Evolutionary conservation across 495 filamentous ascomycete genomes (phyloP).

Genomic region (Cercophora scortea): DNA sequence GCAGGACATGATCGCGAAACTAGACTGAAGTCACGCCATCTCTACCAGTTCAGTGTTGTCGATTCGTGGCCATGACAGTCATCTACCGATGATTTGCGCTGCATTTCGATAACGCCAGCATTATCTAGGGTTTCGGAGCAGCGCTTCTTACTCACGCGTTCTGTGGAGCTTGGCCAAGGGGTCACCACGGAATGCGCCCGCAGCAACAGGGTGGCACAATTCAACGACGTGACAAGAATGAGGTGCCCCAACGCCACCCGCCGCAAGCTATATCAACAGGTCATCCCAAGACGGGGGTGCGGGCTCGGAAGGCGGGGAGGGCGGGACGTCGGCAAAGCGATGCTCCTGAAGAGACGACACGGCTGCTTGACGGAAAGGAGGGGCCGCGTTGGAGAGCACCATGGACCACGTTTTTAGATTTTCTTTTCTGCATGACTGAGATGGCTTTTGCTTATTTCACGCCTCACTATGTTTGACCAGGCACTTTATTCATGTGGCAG

Average conservation of each 20-base stretch:
- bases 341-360: constrained; percentile 7
- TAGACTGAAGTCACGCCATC: constrained; percentile 61
- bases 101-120: constrained; percentile 20
- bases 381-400: constrained; percentile 16
- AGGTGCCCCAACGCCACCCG: constrained; percentile 7
- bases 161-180: constrained; percentile 18
- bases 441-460: constrained; percentile 29
- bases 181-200: constrained; percentile 12
- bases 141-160: constrained; percentile 17
- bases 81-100: constrained; percentile 14
- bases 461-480: constrained; percentile 23
- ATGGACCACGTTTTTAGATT: constrained; percentile 28
- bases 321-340: constrained; percentile 6
- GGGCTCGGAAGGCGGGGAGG: constrained; percentile 1
- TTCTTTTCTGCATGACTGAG: constrained; percentile 40
- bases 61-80: constrained; percentile 9
- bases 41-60: constrained; percentile 7
- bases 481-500: constrained; percentile 33
- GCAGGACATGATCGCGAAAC: constrained; percentile 93
- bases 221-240: constrained; percentile 7
- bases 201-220: constrained; percentile 6
- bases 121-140: constrained; percentile 16
- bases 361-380: constrained; percentile 15
- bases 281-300: constrained; percentile 5
- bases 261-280: constrained; percentile 11